Conservation (phyloP, 148 eudicot genomes). For the Tetragonia tetragonoides region DNA sequence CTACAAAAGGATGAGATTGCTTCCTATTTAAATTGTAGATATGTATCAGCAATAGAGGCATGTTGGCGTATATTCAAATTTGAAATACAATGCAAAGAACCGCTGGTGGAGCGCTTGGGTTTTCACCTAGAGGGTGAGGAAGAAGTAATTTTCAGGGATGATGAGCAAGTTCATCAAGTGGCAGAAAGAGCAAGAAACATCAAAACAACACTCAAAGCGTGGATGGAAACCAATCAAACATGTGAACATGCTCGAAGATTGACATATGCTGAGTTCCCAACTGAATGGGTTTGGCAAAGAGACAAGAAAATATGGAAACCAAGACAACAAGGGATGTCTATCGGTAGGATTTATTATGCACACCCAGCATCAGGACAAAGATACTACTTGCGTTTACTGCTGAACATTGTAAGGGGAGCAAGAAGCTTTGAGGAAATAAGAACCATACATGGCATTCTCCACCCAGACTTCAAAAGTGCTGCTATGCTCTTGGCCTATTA, state of each 20-base stretch:
- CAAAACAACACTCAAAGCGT: too few relatives aligned
- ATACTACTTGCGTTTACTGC: not conserved
- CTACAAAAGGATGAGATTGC: not conserved
- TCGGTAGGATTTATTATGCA: not conserved
- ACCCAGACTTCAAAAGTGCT: not conserved
- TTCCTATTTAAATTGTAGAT: not conserved
- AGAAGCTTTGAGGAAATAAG: not conserved
- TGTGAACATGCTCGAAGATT: too few relatives aligned
- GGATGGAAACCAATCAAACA: too few relatives aligned
- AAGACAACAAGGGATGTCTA: not conserved
- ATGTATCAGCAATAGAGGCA: not conserved
- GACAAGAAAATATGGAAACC: not conserved
- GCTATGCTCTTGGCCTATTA: not conserved
- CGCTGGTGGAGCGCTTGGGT: not conserved
- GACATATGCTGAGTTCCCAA: too few relatives aligned
- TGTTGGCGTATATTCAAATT: not conserved
- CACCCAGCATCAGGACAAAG: not conserved
- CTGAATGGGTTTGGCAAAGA: too few relatives aligned
- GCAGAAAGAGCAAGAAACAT: too few relatives aligned
- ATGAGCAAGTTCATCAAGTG: too few relatives aligned
- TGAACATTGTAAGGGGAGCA: constrained; percentile 3
- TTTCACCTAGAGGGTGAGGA: not conserved
- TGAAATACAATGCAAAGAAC: not conserved
- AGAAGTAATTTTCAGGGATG: not conserved
- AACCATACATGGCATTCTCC: not conserved